Percentiles rank a stretch among this genome's conserved stretches.
Evolutionary conservation across 2,329 filamentous ascomycete species (phyloP).

Genomic region (Mycosphaerella arachidis): DNA sequence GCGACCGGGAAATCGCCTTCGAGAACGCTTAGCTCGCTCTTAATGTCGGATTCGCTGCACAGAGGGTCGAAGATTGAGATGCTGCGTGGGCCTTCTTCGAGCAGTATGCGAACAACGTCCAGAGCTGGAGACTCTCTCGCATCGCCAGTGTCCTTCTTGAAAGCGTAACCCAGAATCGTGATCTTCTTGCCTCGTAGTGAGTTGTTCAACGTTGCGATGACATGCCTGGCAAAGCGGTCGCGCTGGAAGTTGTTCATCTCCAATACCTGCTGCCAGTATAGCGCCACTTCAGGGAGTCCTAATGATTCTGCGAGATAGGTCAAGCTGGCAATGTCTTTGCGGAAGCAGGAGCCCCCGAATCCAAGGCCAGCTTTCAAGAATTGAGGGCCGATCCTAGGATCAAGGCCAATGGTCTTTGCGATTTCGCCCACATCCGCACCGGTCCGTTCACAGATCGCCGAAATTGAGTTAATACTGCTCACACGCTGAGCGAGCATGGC

Average conservation of each 20-base stretch:
- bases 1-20: constrained; percentile 11
- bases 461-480: constrained; percentile 74
- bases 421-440: constrained; percentile 73
- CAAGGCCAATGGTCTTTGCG: constrained; percentile 47
- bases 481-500: constrained; percentile 75
- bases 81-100: constrained; percentile 54
- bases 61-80: constrained; percentile 64
- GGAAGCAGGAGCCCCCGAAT: constrained; percentile 75
- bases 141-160: constrained; percentile 75
- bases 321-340: constrained; percentile 70
- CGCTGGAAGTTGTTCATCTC: constrained; percentile 71
- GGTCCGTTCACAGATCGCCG: constrained; percentile 69
- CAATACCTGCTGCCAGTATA: constrained; percentile 70
- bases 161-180: constrained; percentile 67
- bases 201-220: constrained; percentile 64
- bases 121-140: constrained; percentile 66
- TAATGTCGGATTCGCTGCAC: constrained; percentile 30
- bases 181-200: constrained; percentile 67
- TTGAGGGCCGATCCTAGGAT: constrained; percentile 65
- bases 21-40: constrained; percentile 24
- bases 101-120: constrained; percentile 61
- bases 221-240: constrained; percentile 60
- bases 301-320: constrained; percentile 69
- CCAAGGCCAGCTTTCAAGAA: constrained; percentile 70
- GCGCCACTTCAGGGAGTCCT: constrained; percentile 63